phyloP scores from a whole-genome alignment of 805 yeast species.

The Phaffomyces antillensis region DNA sequence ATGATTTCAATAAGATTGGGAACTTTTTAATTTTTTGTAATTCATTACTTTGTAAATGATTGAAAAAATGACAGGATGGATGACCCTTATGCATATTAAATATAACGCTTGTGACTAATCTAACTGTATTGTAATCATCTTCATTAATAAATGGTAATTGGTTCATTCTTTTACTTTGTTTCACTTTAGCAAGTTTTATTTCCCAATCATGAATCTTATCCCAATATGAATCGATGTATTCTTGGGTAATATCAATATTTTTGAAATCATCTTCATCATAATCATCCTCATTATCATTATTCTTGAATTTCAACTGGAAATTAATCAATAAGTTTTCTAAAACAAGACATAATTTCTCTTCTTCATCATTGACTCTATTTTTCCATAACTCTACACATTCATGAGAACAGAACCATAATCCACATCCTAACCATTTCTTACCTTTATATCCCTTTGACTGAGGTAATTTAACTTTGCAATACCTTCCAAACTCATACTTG shows the following conservation, averaged over 20 bases:
- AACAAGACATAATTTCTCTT: conserved; percentile 27
- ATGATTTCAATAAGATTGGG: conserved; percentile 42
- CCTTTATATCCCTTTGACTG: conserved; percentile 8
- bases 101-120: conserved; percentile 37
- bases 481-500: conserved; percentile 38
- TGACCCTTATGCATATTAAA: conserved; percentile 24
- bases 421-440: conserved; percentile 29
- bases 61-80: conserved; percentile 24
- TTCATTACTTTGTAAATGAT: conserved; percentile 46
- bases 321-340: conserved; percentile 27
- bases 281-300: conserved; percentile 5
- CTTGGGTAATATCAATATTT: conserved; percentile 11
- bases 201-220: conserved; percentile 32
- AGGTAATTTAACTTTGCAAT: conserved; percentile 34
- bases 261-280: conserved; percentile 6
- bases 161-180: conserved; percentile 28
- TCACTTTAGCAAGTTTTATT: conserved; percentile 24
- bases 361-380: conserved; percentile 24
- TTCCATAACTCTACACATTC: conserved; percentile 34
- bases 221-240: conserved; percentile 31
- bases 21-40: conserved; percentile 34
- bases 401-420: conserved; percentile 48
- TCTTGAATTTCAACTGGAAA: conserved; percentile 26
- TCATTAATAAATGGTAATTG: conserved; percentile 41
- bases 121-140: conserved; percentile 44